Evolutionary conservation across 495 filamentous ascomycete genomes (phyloP).

Genomic region (Rostrohypoxylon terebratum): DNA sequence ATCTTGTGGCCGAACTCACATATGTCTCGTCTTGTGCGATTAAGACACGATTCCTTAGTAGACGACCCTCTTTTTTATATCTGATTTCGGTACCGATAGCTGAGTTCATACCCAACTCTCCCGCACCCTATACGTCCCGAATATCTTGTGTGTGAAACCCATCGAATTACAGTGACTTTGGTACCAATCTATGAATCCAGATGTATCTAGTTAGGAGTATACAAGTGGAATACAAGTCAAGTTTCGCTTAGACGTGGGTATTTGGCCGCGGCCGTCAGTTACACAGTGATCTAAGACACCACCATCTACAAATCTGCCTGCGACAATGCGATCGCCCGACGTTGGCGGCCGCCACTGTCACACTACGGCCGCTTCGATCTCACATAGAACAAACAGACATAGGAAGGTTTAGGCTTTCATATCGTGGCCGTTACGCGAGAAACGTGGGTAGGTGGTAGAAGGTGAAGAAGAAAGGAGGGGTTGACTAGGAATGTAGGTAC

Average conservation of each 20-base stretch:
- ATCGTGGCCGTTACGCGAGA: slow-evolving; percentile 1
- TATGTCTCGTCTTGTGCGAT: slow-evolving; percentile 12
- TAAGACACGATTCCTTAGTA: slow-evolving; percentile 18
- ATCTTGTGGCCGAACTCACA: slow-evolving; percentile 25
- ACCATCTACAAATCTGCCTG: slow-evolving; percentile 26
- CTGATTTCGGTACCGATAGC: slow-evolving; percentile 17
- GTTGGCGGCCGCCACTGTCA: slow-evolving; percentile 32
- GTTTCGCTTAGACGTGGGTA: slow-evolving; percentile 33
- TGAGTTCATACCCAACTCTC: slow-evolving; percentile 3
- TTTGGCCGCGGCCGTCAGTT: slow-evolving; percentile 22
- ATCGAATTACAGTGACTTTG: not conserved
- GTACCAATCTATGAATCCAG: slow-evolving; percentile 7
- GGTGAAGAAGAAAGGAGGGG: not conserved
- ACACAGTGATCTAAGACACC: slow-evolving; percentile 42
- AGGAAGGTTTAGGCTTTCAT: slow-evolving; percentile 32
- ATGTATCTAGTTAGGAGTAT: not conserved
- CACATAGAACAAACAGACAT: slow-evolving; percentile 21
- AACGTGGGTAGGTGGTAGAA: not conserved
- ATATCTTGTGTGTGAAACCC: slow-evolving; percentile 9
- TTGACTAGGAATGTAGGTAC: not conserved
- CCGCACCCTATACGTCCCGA: slow-evolving; percentile 1
- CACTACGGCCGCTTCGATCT: slow-evolving; percentile 35
- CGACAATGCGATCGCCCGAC: slow-evolving; percentile 43
- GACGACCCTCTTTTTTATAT: slow-evolving; percentile 11
- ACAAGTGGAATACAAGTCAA: slow-evolving; percentile 7